Evolutionary conservation across 441 rosid genomes (phyloP).

Genomic region (California macrophylla): DNA sequence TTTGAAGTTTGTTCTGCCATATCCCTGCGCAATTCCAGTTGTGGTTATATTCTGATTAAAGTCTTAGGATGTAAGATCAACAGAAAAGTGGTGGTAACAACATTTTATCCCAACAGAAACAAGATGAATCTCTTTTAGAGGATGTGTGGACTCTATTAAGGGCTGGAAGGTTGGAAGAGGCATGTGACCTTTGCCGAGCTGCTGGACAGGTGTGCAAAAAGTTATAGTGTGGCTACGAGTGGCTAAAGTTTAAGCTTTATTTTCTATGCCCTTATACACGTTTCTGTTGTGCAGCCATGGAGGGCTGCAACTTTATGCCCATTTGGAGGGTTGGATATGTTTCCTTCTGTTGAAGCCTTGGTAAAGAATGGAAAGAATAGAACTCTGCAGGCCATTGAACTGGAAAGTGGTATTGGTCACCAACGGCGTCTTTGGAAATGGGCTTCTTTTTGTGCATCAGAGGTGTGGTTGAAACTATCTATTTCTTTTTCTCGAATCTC

Average conservation of each 20-base stretch:
- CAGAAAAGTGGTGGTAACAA: conserved; percentile 4
- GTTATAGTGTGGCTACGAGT: conserved; percentile 4
- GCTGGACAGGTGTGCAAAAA: conserved; percentile 73
- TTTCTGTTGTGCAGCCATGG: conserved; percentile 64
- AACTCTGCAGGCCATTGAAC: conserved; percentile 79
- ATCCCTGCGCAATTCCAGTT: conserved; percentile 2
- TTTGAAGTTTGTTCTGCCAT: neutral
- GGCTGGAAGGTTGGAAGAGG: conserved; percentile 91
- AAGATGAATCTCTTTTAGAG: conserved; percentile 91
- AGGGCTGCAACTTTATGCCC: conserved; percentile 87
- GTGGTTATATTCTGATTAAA: neutral
- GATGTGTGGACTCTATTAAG: conserved; percentile 89
- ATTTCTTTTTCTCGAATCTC: conserved; percentile 8
- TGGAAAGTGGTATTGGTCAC: conserved; percentile 82
- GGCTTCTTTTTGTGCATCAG: conserved; percentile 92
- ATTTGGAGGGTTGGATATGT: conserved; percentile 72
- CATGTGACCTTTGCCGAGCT: conserved; percentile 84
- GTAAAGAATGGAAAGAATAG: conserved; percentile 71
- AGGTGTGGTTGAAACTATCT: conserved; percentile 35
- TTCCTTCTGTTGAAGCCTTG: conserved; percentile 80
- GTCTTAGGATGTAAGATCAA: neutral
- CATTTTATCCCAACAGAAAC: conserved; percentile 48
- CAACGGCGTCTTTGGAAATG: conserved; percentile 92
- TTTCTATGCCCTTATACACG: conserved; percentile 7
- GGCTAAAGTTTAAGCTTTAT: conserved; percentile 7